Base-by-base conservation (phyloP, 208 protist species). In the Leishmania guyanensis region DNA sequence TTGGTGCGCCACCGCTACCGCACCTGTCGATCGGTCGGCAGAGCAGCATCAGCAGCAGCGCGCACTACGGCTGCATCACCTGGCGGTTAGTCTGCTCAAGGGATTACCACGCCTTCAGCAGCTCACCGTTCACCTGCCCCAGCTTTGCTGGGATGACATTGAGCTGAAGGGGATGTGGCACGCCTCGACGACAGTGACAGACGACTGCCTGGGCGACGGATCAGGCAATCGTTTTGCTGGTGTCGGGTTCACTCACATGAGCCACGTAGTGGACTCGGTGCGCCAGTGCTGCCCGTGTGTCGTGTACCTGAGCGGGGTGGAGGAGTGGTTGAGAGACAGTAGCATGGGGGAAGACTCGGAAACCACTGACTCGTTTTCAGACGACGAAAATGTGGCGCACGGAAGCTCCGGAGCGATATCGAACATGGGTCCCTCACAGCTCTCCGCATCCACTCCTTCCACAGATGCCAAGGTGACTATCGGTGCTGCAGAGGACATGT, bases 281-380 rank as follows among this genome's bases (percentile, higher is more conserved):
- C 88, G 88, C 48, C 90, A 86, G 29, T 89, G 79, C 72, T 84
- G 81, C 43, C 92, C 92, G 5, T 97, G 86, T 36, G 78, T 93
- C 9, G 91, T 97, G 72, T 78, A 92, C 39, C 74, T 97, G n/a
- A 82, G 86, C 17, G 92, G 92, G 1, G 87, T 84, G 36, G 92
- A 92, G 46, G 89, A 90, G 54, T 97, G 91, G 90, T 79, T 97
- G 56, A 64, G 65, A 14, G 86, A 85, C 33, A 72, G 84, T 48
- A 81, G 83, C 56, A 51, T 78, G 39, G 56, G 9, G 74, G 14
- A 29, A 20, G 36, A 29, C 22, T 14, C 77, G 83, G 9, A 33
- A 12, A 43, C 66, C 22, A 60, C 51, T 22, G 78, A 58, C 26
- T 29, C 39, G 43, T 36, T 14, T 26, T 62, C 68, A 26, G 81